These are phyloP conservation scores for Claviceps citrina DNA, from an alignment of 2,329 filamentous ascomycete species.

Conservation along the genomic window DNA sequence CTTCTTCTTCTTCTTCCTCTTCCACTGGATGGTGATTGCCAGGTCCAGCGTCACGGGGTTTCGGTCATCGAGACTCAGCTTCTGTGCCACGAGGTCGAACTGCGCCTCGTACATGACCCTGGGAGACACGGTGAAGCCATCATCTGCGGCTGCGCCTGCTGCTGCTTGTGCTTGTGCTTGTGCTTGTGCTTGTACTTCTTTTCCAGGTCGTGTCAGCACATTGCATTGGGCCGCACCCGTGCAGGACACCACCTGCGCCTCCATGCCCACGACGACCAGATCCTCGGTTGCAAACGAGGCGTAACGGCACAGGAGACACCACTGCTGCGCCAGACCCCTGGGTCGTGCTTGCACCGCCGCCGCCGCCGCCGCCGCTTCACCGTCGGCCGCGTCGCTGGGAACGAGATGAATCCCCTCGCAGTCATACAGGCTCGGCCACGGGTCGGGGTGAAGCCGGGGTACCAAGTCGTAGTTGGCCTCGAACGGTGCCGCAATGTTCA, in stretches of 20 bases:
- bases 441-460: constrained; percentile 58
- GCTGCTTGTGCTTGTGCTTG: too few relatives aligned
- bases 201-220: constrained; percentile 24
- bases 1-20: constrained; percentile 28
- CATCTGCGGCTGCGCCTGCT: constrained; percentile 11
- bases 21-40: constrained; percentile 63
- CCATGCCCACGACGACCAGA: constrained; percentile 46
- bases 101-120: constrained; percentile 55
- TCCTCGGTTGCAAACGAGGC: constrained; percentile 66
- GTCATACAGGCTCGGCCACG: constrained; percentile 81
- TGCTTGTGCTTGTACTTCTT: constrained; percentile 12
- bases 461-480: constrained; percentile 82
- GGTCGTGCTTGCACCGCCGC: constrained; percentile 13
- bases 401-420: constrained; percentile 35
- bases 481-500: constrained; percentile 70
- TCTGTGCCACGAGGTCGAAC: constrained; percentile 62
- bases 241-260: constrained; percentile 43
- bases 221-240: constrained; percentile 48
- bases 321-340: constrained; percentile 60
- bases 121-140: constrained; percentile 39
- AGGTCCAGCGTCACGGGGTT: constrained; percentile 60
- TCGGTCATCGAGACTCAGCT: constrained; percentile 67
- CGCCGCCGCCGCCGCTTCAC: constrained; percentile 7
- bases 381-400: constrained; percentile 19
- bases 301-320: constrained; percentile 59